phyloP scores from a whole-genome alignment of 1,284 basidiomycete genomes.

The Rhodotorula sp. region DNA sequence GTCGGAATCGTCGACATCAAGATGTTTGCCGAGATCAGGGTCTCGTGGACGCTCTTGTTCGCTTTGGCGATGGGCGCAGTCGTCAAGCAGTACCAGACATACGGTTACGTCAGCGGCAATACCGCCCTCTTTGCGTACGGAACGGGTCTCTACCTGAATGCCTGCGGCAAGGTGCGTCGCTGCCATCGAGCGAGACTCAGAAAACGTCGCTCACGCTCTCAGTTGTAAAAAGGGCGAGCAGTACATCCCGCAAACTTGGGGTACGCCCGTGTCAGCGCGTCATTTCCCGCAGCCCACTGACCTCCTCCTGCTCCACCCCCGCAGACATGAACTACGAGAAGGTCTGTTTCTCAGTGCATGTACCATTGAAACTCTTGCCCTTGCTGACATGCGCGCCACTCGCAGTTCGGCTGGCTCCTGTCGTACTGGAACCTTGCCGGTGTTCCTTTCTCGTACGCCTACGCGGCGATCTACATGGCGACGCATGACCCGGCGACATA shows the following conservation, averaged over 20 bases:
- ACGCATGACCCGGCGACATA: constrained; percentile 87
- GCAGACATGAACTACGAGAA: constrained; percentile 91
- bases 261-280: constrained; percentile 6
- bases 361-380: background rate
- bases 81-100: constrained; percentile 90
- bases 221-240: constrained; percentile 56
- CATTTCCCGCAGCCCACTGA: background rate
- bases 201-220: background rate
- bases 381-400: background rate
- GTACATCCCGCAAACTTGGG: constrained; percentile 99
- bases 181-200: too few relatives aligned
- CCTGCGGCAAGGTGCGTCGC: constrained; percentile 58
- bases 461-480: constrained; percentile 97
- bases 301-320: background rate
- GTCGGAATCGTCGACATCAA: constrained; percentile 93
- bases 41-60: constrained; percentile 96
- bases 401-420: constrained; percentile 46
- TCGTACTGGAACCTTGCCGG: constrained; percentile 81
- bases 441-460: constrained; percentile 75
- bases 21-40: constrained; percentile 96
- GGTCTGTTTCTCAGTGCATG: constrained; percentile 39
- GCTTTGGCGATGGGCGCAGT: constrained; percentile 87
- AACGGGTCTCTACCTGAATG: constrained; percentile 94
- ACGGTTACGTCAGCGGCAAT: constrained; percentile 91
- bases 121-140: constrained; percentile 97